Base-by-base conservation (phyloP, 2,329 filamentous ascomycete genomes). In the Exophiala lecanii-corni region DNA sequence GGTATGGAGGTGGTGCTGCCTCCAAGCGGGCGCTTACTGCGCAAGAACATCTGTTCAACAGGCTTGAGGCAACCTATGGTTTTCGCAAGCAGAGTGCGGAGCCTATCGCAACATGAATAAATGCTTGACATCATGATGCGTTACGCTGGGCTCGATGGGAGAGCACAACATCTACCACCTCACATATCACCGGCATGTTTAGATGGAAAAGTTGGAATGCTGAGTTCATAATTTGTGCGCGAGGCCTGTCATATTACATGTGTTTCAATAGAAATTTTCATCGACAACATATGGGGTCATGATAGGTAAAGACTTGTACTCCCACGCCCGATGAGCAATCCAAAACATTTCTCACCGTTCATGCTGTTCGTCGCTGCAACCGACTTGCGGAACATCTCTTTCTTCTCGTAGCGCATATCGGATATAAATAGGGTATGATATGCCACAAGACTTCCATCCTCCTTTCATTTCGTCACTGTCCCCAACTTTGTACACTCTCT, bases 1-100 rank as follows among this genome's bases (percentile, higher is more conserved):
- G 67, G 49, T 65, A 66, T 62, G 63, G 71, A 43, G 58, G 59
- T 43, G 64, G 63, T 12, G 65, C 61, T 3, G 66, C 61, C 1
- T 48, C 48, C 28, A 43, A 63, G 44, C 59, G 58, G 42, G 63
- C 70, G 10, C 62, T 80, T 55, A 82, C 78, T 21, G 78, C 78
- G 1, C 68, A 65, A 49, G 72, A 78, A 56, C 78, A 82, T 70
- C 60, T 82, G 60, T 69, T 73, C 54, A 65, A 70, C 44, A 65
- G 78, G 48, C 57, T 82, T 57, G 72, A 69, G 39, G 76, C 76
- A 16, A 81, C 79, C 2, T 82, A 81, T 66, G 72, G 68, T 16
- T 65, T 65, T 47, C 23, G 23, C 7, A 12, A 12, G 23, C 7
- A 26, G 23, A n/a, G n/a, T n/a, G n/a, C n/a, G n/a, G n/a, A n/a